phyloP scores from a whole-genome alignment of 2,329 filamentous ascomycete genomes.

The Gremmenia infestans region DNA sequence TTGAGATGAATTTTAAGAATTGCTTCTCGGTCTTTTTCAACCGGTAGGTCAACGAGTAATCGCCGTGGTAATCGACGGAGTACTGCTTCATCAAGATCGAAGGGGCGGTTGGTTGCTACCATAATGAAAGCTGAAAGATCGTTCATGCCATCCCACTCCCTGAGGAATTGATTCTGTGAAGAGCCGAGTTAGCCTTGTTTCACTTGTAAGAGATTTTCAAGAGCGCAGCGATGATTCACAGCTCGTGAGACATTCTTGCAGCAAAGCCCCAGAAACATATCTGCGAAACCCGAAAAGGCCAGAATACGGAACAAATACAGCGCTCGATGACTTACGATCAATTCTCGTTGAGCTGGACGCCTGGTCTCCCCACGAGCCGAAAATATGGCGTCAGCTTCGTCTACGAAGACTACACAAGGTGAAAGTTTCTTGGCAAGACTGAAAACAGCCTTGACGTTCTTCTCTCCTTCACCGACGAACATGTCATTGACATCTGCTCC shows the following conservation, averaged over 20 bases:
- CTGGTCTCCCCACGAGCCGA: slow-evolving; percentile 66
- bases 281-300: too few species aligned
- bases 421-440: slow-evolving; percentile 84
- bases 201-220: too few species aligned
- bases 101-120: slow-evolving; percentile 94
- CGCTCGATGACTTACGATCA: slow-evolving; percentile 46
- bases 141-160: slow-evolving; percentile 90
- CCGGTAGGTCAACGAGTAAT: slow-evolving; percentile 68
- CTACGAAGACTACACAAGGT: slow-evolving; percentile 92
- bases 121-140: slow-evolving; percentile 89
- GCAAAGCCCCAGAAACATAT: too few species aligned
- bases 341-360: slow-evolving; percentile 70
- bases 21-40: slow-evolving; percentile 58
- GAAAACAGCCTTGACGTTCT: slow-evolving; percentile 91
- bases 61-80: slow-evolving; percentile 70
- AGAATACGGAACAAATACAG: too few species aligned
- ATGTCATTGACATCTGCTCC: slow-evolving; percentile 93
- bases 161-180: slow-evolving; percentile 75
- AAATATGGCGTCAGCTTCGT: slow-evolving; percentile 92
- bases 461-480: slow-evolving; percentile 94
- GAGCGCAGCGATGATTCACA: too few species aligned
- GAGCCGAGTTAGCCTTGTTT: too few species aligned
- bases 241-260: too few species aligned
- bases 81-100: slow-evolving; percentile 87
- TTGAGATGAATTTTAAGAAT: slow-evolving; percentile 69